Percentiles rank a stretch among this genome's conserved stretches.
phyloP scores from a whole-genome alignment of 805 yeast genomes.

The Lachancea sp. region DNA sequence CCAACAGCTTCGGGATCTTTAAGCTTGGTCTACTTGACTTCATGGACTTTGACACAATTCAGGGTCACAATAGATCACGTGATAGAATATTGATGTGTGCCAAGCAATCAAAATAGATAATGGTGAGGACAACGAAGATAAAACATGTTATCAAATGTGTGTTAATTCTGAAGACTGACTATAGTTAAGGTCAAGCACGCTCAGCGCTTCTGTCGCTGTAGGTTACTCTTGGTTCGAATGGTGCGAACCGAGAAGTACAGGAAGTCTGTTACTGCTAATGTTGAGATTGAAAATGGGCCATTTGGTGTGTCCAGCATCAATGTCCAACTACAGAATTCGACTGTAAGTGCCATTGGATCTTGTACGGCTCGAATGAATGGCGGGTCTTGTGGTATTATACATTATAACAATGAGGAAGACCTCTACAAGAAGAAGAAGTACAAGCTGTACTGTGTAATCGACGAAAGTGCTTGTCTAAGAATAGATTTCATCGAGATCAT shows the following conservation, averaged over 20 bases:
- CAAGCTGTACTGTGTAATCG: constrained; percentile 10
- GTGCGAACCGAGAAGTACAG: not conserved
- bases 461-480: constrained; percentile 8
- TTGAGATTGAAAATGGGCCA: constrained; percentile 5
- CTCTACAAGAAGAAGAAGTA: constrained; percentile 2
- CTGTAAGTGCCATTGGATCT: constrained; percentile 8
- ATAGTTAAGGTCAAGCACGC: too few species aligned
- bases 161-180: not conserved
- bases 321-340: not conserved
- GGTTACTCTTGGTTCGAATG: not conserved
- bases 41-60: too few species aligned
- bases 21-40: too few species aligned
- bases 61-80: too few species aligned
- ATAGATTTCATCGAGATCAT: constrained; percentile 10
- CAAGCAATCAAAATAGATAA: too few species aligned
- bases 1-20: too few species aligned
- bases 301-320: constrained; percentile 5
- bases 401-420: constrained; percentile 8
- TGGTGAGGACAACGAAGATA: too few species aligned
- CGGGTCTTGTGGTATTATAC: constrained; percentile 7
- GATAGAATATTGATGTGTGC: too few species aligned
- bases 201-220: not conserved
- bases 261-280: constrained; percentile 2
- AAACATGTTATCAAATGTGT: not conserved
- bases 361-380: constrained; percentile 10